phyloP scores from a whole-genome alignment of 441 rosid genomes.

The Adansonia madagascariensis region DNA sequence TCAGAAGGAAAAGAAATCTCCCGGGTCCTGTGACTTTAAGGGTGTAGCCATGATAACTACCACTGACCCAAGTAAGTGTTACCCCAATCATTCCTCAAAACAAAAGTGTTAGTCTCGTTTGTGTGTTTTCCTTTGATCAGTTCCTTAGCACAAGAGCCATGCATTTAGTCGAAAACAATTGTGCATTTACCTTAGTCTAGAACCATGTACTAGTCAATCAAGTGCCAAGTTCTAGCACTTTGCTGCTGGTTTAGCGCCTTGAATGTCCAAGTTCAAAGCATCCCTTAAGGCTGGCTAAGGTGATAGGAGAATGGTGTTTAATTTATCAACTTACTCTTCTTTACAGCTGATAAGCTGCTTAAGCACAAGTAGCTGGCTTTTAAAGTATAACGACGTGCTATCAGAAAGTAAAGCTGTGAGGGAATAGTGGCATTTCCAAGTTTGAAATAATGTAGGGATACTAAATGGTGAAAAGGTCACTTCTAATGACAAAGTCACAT shows the following conservation, averaged over 20 bases:
- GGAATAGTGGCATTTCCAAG: not conserved
- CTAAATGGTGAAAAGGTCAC: constrained; percentile 30
- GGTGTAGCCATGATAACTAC: constrained; percentile 95
- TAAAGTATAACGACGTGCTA: not conserved
- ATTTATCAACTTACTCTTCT: not conserved
- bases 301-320: not conserved
- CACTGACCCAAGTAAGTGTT: constrained; percentile 89
- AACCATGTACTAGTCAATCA: not conserved
- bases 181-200: not conserved
- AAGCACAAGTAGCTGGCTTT: constrained; percentile 10
- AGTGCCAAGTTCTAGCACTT: constrained; percentile 2
- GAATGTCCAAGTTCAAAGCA: not conserved
- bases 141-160: not conserved
- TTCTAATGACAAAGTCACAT: constrained; percentile 15
- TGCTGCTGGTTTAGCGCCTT: not conserved
- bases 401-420: too few species aligned
- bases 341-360: constrained; percentile 22
- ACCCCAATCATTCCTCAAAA: constrained; percentile 5
- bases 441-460: constrained; percentile 22
- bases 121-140: not conserved
- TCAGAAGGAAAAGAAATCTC: constrained; percentile 70
- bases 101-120: too few species aligned
- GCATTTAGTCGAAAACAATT: not conserved
- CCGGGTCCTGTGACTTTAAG: constrained; percentile 94
- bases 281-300: not conserved